Evolutionary conservation across 106 monocot species (phyloP), one percentile per base, ranked within the genome.

Genomic region (Allium cepa): DNA sequence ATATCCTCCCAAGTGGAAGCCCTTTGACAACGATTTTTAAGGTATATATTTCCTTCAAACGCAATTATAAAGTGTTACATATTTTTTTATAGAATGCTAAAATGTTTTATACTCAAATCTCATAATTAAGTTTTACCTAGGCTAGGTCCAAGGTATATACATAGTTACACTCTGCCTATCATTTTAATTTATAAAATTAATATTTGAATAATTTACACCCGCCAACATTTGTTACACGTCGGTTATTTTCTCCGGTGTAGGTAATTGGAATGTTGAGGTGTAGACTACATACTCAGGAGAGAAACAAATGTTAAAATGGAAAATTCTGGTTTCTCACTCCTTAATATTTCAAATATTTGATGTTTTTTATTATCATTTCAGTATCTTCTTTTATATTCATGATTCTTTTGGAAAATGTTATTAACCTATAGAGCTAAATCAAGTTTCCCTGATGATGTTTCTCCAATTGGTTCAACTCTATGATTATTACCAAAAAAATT

Each of bases 1-100:
- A 73, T 17, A 73, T 73, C 28, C 17, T 63, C 8, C 67, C 68
- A 0, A 66, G 16, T 45, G 77, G 77, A 15, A 71, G 77, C 50
- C 71, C 77, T 22, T 14, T 78, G 27, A 78, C 59, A 0, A 71
- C 71, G 50, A 78, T 78, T 48, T 60, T 71, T 11, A 57, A 78
- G 71, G 76, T 76, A 62, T 58, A 8, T 46, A 15, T 59, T 22
- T 59, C 2, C 36, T 36, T 36, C 36, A 4, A 36, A 36, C 36
- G 4, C 4, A 36, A 36, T 1, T 4, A 2, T 4, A 36, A 36
- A 36, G 36, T 36, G 36, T 36, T 36, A 36, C 36, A 4, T 36
- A 36, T 36, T 36, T 36, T 36, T 36, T 1, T 36, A 36, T 36
- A 36, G 36, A 36, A 36, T 36, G 36, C 36, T 1, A 1, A 36